Percentiles rank a stretch among this genome's conserved stretches.
Conservation (phyloP, 192 early-diverging fungal genomes). For the Haplosporangium gracile region DNA sequence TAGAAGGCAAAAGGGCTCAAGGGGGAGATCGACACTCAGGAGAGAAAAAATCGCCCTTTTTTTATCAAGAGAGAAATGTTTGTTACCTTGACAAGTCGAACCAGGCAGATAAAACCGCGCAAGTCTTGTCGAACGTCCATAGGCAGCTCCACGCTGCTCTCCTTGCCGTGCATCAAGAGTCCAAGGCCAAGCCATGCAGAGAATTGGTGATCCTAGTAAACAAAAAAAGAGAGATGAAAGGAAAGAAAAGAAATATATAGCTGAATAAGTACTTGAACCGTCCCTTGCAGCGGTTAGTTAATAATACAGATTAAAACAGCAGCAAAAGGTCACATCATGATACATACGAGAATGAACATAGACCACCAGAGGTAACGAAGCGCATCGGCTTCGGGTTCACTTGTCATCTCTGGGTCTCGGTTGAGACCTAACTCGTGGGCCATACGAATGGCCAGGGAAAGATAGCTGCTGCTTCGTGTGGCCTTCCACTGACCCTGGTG, state of each 20-base stretch:
- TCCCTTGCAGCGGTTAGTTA: background rate
- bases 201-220: conserved; percentile 50
- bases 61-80: background rate
- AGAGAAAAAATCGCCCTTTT: background rate
- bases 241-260: background rate
- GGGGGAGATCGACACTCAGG: background rate
- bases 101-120: conserved; percentile 43
- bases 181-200: conserved; percentile 47
- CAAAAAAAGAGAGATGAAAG: background rate
- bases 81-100: conserved; percentile 51
- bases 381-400: conserved; percentile 30
- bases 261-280: background rate
- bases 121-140: conserved; percentile 17
- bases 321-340: background rate
- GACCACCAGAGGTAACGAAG: conserved; percentile 53
- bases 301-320: background rate
- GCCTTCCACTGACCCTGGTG: conserved; percentile 57
- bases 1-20: background rate
- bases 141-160: conserved; percentile 43
- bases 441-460: conserved; percentile 59
- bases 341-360: conserved; percentile 51
- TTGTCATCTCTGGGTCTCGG: conserved; percentile 38
- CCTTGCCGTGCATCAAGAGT: conserved; percentile 49
- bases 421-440: conserved; percentile 57
- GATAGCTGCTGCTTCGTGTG: conserved; percentile 53